Evolutionary conservation across 305 asterid genomes (phyloP), one percentile per base, ranked within the genome.

Genomic region (Solanum hybrid): DNA sequence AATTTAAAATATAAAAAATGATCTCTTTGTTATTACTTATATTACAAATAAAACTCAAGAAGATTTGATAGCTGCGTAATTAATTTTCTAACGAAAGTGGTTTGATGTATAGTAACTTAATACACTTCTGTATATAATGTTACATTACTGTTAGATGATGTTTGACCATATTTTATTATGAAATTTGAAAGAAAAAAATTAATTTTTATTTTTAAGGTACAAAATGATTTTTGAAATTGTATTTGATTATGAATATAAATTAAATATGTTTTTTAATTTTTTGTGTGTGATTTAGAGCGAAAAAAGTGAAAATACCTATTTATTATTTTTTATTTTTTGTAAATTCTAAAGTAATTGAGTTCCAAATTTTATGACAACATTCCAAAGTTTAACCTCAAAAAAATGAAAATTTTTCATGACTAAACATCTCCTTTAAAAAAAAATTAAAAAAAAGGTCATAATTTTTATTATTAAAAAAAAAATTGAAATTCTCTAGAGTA

Each of bases 321-420:
- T 8, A 61, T 20, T 61, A 20, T 20, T 61, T 20, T 61, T 8
- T 28, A 57, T 18, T 57, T 57, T 18, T 57, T 57, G 24, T 18
- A 61, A 20, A 61, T 61, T 61, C 11, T 57, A 2, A 57, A 57
- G 24, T 57, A 57, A 3, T 20, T 18, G 24, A 18, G 9, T 57
- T 57, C 0, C 24, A 57, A 57, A 7, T 57, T 57, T 57, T 57
- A 57, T 7, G 69, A 20, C 24, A 46, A 46, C 8, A 46, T 61
- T 61, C 5, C 5, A 18, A 61, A 61, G 71, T 7, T 61, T 3
- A 61, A 61, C 11, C 5, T 39, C 46, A 40, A 40, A 11, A 39
- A 40, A 11, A 40, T 11, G 9, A 18, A 57, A 57, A 57, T 0
- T 0, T 2, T 18, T 61, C 26, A 61, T 61, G 26, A 61, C 10